Percentiles rank a stretch among this genome's conserved stretches.
Evolutionary conservation across 805 yeast species (phyloP).

Genomic region (Cyberlindnera suaveolens): DNA sequence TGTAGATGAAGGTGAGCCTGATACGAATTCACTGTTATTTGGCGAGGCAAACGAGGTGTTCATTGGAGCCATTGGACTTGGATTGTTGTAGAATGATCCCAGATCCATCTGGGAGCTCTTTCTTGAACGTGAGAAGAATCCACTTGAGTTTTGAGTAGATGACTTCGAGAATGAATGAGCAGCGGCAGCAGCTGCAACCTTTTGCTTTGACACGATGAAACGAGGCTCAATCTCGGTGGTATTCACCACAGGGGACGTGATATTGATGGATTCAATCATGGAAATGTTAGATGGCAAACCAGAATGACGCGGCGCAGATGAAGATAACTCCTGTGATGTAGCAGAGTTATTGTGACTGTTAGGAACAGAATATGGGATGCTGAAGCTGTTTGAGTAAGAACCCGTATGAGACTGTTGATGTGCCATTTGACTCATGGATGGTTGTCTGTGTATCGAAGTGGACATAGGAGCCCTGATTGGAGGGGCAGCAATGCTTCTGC

Average conservation of each 20-base stretch:
- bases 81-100: slow-evolving; percentile 23
- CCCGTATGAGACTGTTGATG: slow-evolving; percentile 7
- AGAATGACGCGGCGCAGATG: slow-evolving; percentile 29
- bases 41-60: background rate
- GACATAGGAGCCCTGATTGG: slow-evolving; percentile 25
- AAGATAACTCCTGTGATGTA: slow-evolving; percentile 23
- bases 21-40: slow-evolving; percentile 7
- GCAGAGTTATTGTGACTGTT: slow-evolving; percentile 14
- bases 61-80: slow-evolving; percentile 6
- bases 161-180: slow-evolving; percentile 19
- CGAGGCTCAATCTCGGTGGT: slow-evolving; percentile 71
- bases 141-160: slow-evolving; percentile 28
- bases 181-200: slow-evolving; percentile 31
- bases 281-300: slow-evolving; percentile 35
- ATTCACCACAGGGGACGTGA: slow-evolving; percentile 63
- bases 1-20: slow-evolving; percentile 22
- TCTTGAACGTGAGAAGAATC: slow-evolving; percentile 40
- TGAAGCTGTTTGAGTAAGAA: slow-evolving; percentile 14
- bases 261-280: slow-evolving; percentile 49
- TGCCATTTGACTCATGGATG: slow-evolving; percentile 10
- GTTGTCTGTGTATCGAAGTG: slow-evolving; percentile 24
- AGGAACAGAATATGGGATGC: slow-evolving; percentile 23
- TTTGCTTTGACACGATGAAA: slow-evolving; percentile 76
- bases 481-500: slow-evolving; percentile 14
- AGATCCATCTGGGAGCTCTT: slow-evolving; percentile 29